Evolutionary conservation across 2,329 filamentous ascomycete species (phyloP).

Genomic region (Myotisia sp.): DNA sequence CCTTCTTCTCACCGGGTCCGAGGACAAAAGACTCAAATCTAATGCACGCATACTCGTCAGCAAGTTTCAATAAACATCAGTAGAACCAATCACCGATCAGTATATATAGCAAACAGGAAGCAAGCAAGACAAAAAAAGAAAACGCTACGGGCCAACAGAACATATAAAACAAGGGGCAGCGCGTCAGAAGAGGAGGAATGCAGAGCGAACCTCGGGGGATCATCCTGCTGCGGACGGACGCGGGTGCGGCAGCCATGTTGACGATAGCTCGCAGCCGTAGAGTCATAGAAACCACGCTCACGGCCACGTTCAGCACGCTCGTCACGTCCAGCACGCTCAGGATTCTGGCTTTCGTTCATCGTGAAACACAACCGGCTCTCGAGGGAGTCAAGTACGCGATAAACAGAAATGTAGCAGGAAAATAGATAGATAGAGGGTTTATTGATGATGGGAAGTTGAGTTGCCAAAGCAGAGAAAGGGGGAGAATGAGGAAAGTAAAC

Average conservation of each 20-base stretch:
- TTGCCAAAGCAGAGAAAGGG: too few species aligned
- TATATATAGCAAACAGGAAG: neutral
- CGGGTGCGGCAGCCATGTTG: slow-evolving; percentile 11
- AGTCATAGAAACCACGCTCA: slow-evolving; percentile 9
- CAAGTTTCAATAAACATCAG: slow-evolving; percentile 4
- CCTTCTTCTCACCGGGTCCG: slow-evolving; percentile 79
- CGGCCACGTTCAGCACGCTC: slow-evolving; percentile 7
- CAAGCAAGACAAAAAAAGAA: neutral
- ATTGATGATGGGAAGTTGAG: too few species aligned
- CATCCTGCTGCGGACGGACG: slow-evolving; percentile 11
- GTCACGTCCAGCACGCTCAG: too few species aligned
- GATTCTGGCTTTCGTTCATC: too few species aligned
- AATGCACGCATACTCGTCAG: too few species aligned
- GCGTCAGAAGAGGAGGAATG: neutral
- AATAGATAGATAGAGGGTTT: too few species aligned
- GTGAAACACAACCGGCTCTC: too few species aligned
- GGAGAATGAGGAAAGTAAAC: neutral
- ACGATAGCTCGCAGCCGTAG: slow-evolving; percentile 11
- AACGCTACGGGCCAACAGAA: neutral
- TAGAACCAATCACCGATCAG: slow-evolving; percentile 2
- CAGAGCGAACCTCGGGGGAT: slow-evolving; percentile 8
- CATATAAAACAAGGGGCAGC: neutral
- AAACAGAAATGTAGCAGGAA: too few species aligned
- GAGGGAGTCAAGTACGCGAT: too few species aligned
- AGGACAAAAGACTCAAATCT: slow-evolving; percentile 94